These are phyloP conservation scores for Melampsora abietis-canadensis DNA, from an alignment of 1,284 basidiomycete genomes.

Conservation along the genomic window DNA sequence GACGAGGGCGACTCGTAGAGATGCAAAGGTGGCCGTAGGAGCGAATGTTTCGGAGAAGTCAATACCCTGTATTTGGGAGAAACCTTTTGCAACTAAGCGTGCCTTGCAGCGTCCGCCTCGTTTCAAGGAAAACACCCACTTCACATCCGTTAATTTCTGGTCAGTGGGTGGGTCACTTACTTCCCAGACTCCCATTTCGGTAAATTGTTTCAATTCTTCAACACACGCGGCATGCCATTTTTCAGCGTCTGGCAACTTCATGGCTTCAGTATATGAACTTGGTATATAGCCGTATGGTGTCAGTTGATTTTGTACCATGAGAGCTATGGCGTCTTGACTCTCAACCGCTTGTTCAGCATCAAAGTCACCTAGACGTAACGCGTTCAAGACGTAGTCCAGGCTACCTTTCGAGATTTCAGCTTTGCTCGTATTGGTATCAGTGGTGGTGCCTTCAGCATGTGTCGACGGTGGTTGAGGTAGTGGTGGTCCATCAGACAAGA, in stretches of 20 bases:
- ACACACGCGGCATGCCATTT: neutral
- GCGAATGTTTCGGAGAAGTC: constrained; percentile 22
- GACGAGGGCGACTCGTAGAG: neutral
- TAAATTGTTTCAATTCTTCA: neutral
- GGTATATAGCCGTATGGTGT: neutral
- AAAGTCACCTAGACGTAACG: neutral
- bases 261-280: neutral
- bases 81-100: constrained; percentile 12
- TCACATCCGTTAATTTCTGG: too few species aligned
- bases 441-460: too few species aligned
- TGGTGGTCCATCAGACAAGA: too few species aligned
- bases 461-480: too few species aligned
- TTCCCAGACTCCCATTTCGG: too few species aligned
- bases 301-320: neutral
- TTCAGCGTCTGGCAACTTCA: constrained; percentile 6
- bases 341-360: neutral
- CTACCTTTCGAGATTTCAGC: too few species aligned
- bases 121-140: too few species aligned
- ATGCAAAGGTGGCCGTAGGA: constrained; percentile 23
- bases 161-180: too few species aligned
- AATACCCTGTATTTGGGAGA: neutral
- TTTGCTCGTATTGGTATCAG: too few species aligned
- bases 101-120: neutral
- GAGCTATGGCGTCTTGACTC: neutral
- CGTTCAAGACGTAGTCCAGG: too few species aligned